A percentile compares a stretch with the other conserved stretches of the same genome.
These are phyloP conservation scores for Hanseniaspora pseudoguilliermondii DNA, from an alignment of 805 yeast species.

Conservation along the genomic window DNA sequence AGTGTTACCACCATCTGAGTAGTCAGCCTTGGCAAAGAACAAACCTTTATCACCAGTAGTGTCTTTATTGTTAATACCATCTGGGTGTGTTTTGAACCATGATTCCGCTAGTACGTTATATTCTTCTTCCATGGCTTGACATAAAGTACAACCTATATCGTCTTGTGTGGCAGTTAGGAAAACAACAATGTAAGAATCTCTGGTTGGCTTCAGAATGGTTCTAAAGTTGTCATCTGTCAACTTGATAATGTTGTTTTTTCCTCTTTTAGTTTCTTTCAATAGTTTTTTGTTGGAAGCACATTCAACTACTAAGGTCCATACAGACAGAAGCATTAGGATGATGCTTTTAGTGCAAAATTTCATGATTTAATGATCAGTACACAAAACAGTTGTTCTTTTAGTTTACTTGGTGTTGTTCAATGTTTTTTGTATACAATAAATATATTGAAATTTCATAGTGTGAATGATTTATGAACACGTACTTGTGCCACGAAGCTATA, in stretches of 20 bases:
- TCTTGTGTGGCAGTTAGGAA: constrained; percentile 64
- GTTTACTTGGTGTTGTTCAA: too few relatives aligned
- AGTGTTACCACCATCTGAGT: constrained; percentile 40
- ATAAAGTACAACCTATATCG: constrained; percentile 62
- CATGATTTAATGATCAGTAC: background rate
- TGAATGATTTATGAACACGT: too few relatives aligned
- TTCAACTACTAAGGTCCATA: constrained; percentile 12
- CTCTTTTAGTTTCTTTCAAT: constrained; percentile 20
- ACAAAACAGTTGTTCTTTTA: too few relatives aligned
- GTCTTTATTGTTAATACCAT: constrained; percentile 26
- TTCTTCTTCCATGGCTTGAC: constrained; percentile 57
- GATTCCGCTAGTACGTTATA: constrained; percentile 49
- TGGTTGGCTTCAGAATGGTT: constrained; percentile 43
- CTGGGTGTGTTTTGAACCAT: constrained; percentile 48
- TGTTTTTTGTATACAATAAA: too few relatives aligned
- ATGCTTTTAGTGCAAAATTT: background rate
- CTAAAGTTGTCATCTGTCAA: constrained; percentile 52
- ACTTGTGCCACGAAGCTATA: too few relatives aligned
- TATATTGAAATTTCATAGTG: too few relatives aligned
- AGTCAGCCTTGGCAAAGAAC: constrained; percentile 66
- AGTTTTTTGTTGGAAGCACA: constrained; percentile 21
- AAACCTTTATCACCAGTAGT: constrained; percentile 30
- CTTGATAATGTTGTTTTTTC: constrained; percentile 31
- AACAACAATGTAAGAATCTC: constrained; percentile 57
- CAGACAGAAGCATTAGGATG: background rate